Base-by-base conservation (phyloP, 2,329 filamentous ascomycete species). In the Xylariaceae sp. region DNA sequence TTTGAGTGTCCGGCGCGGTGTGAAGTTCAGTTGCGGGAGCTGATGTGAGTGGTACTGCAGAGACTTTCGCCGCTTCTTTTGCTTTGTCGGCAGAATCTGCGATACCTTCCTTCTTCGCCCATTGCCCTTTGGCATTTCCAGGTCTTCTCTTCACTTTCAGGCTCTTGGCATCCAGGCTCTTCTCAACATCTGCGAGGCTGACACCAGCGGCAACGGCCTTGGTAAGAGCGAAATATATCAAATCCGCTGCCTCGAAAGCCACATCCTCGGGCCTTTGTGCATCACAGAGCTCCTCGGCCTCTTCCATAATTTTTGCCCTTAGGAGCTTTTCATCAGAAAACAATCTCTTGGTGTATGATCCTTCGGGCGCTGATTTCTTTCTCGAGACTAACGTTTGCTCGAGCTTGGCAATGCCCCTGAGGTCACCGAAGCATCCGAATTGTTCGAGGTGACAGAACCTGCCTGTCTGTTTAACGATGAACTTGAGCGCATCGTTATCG, bases 291-390 rank as follows among this genome's bases (percentile, higher is more conserved):
- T 98, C 93, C 59, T 94, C 87, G 0, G 93, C 93, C 64, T 98
- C 93, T 65, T 98, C 93, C 82, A 97, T 94, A 42, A 98, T 96
- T 74, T 98, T 98, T 3, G 93, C 93, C 33, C 87, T 78, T 40
- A 96, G 69, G 41, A 98, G 76, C 63, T 94, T 90, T 54, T 88
- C 80, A 50, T 98, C 93, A 15, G 85, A 90, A 72, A 97, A 98
- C 1, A 98, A 72, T 26, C 91, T 78, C 15, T 89, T 88, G 4
- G 93, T 98, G 65, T 98, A 98, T 11, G 93, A 98, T 2, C 90
- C 91, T 50, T 78, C 77, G 0, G 93, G 91, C 0, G 91, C 90
- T 15, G 86, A 88, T 32, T 77, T 67, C 63, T 93, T 95, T 54
- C 93, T 83, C 31, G 82, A 84, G 50, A 85, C 72, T 12, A 98